Conservation (phyloP, 2,329 filamentous ascomycete genomes). For the Teratosphaeriaceae sp. region DNA sequence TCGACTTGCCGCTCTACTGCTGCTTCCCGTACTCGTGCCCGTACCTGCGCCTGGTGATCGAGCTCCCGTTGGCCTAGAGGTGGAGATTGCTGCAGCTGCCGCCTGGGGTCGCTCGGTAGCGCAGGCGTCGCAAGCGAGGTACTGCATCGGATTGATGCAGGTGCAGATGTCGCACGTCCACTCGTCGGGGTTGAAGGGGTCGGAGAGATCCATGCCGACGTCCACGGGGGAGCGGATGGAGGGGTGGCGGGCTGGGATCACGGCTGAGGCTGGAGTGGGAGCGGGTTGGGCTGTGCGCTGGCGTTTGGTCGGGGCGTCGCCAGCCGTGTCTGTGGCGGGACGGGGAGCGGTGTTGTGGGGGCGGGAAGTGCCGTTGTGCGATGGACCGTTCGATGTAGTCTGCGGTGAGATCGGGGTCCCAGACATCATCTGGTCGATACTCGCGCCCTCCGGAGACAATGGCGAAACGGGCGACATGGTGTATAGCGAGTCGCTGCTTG, state of each 20-base stretch:
- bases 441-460: conserved; percentile 2
- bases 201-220: conserved; percentile 26
- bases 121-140: conserved; percentile 56
- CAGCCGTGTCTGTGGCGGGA: no score
- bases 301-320: not conserved
- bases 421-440: not conserved
- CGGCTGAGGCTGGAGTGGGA: not conserved
- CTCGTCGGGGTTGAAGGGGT: conserved; percentile 31
- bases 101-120: conserved; percentile 47
- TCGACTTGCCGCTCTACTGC: not conserved
- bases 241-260: not conserved
- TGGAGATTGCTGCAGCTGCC: conserved; percentile 20
- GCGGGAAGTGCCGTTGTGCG: not conserved
- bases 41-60: conserved; percentile 1
- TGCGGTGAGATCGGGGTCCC: not conserved
- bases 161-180: conserved; percentile 59
- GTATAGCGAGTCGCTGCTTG: not conserved
- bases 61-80: not conserved
- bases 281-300: not conserved
- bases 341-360: no score
- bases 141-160: conserved; percentile 53
- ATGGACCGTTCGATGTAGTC: not conserved
- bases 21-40: not conserved
- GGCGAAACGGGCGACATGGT: conserved; percentile 12
- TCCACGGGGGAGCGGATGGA: not conserved